phyloP scores from a whole-genome alignment of 805 yeast species.

The Saccharomycopsis amapae region DNA sequence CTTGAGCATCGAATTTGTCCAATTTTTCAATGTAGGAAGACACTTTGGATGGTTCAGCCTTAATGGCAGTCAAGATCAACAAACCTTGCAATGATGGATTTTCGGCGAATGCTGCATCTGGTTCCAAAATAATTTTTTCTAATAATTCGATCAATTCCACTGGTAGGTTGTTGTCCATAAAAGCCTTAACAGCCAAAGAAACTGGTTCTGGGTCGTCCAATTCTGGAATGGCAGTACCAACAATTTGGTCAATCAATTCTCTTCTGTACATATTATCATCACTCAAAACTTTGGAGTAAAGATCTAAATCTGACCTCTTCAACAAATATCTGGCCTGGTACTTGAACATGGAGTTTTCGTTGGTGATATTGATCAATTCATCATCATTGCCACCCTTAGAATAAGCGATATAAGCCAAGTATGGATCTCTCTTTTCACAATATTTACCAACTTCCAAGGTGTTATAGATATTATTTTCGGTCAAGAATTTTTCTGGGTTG shows the following conservation, averaged over 20 bases:
- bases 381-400: slow-evolving; percentile 90
- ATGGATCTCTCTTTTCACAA: slow-evolving; percentile 99
- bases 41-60: slow-evolving; percentile 87
- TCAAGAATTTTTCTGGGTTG: slow-evolving; percentile 93
- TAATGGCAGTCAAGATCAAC: slow-evolving; percentile 87
- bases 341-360: slow-evolving; percentile 96
- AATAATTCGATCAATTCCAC: slow-evolving; percentile 87
- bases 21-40: slow-evolving; percentile 77
- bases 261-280: slow-evolving; percentile 81
- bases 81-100: slow-evolving; percentile 93
- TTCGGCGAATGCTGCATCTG: slow-evolving; percentile 86
- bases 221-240: slow-evolving; percentile 94
- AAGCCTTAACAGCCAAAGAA: slow-evolving; percentile 87
- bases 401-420: slow-evolving; percentile 93
- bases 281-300: slow-evolving; percentile 76
- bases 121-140: slow-evolving; percentile 94
- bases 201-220: slow-evolving; percentile 88
- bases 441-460: slow-evolving; percentile 94
- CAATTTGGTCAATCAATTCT: slow-evolving; percentile 87
- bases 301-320: slow-evolving; percentile 72
- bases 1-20: slow-evolving; percentile 86
- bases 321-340: slow-evolving; percentile 97
- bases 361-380: slow-evolving; percentile 85
- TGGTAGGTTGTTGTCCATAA: slow-evolving; percentile 92
- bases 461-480: slow-evolving; percentile 84